phyloP scores from a whole-genome alignment of 768 basidiomycete genomes.

The Termitomyces sp. region DNA sequence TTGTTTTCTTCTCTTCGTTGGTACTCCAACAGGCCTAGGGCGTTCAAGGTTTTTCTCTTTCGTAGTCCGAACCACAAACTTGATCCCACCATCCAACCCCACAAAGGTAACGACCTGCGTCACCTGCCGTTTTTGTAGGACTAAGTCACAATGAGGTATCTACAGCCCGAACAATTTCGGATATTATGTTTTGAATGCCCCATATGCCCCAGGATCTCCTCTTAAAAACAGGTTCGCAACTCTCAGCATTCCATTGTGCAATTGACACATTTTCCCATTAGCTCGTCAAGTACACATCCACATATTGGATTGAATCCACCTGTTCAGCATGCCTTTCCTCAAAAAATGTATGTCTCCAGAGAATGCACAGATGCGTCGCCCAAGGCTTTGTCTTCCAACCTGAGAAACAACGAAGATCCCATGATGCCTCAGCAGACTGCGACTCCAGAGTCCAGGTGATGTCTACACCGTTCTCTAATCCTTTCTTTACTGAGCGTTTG shows the following conservation, averaged over 20 bases:
- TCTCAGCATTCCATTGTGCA: neutral
- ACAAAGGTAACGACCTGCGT: slow-evolving; percentile 17
- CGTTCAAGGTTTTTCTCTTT: neutral
- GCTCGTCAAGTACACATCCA: slow-evolving; percentile 13
- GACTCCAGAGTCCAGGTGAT: slow-evolving; percentile 47
- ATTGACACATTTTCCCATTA: neutral
- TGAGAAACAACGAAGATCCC: slow-evolving; percentile 20
- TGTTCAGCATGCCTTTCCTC: slow-evolving; percentile 12
- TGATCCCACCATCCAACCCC: slow-evolving; percentile 31
- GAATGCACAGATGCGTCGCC: neutral
- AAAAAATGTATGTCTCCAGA: slow-evolving; percentile 11
- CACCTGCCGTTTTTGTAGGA: neutral
- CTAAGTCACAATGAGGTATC: neutral
- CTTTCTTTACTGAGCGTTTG: slow-evolving; percentile 1
- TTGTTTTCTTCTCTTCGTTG: neutral
- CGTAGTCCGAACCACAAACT: slow-evolving; percentile 13
- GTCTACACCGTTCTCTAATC: neutral
- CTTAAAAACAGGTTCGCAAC: slow-evolving; percentile 19
- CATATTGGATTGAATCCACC: slow-evolving; percentile 6
- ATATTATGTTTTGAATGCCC: slow-evolving; percentile 18
- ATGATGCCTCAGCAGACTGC: slow-evolving; percentile 31
- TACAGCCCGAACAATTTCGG: slow-evolving; percentile 26
- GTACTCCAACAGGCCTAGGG: no score
- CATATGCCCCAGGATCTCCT: slow-evolving; percentile 26
- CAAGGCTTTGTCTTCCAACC: slow-evolving; percentile 3